Evolutionary conservation across 2,329 filamentous ascomycete species (phyloP).

Genomic region (Sporothrix brasiliensis): DNA sequence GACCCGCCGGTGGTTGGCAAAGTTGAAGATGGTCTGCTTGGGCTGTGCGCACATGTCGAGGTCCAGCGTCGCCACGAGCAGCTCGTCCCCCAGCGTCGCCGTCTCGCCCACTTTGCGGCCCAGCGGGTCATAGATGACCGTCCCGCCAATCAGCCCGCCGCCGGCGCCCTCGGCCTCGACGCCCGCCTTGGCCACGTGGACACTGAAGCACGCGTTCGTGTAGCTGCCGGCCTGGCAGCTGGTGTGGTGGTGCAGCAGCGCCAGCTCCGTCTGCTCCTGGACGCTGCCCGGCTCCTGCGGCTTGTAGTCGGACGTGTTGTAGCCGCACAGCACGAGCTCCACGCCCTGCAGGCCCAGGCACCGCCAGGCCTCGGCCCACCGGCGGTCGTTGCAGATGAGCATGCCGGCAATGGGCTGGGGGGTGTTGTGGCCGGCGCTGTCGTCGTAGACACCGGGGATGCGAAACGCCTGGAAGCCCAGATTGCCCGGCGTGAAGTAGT

Average conservation of each 20-base stretch:
- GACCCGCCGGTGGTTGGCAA: constrained; percentile 49
- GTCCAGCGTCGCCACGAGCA: constrained; percentile 56
- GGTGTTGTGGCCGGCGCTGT: constrained; percentile 36
- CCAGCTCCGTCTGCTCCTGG: constrained; percentile 50
- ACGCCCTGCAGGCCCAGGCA: constrained; percentile 54
- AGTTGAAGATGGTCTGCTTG: constrained; percentile 54
- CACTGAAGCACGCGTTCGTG: constrained; percentile 55
- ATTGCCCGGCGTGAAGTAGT: constrained; percentile 57
- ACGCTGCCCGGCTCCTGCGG: constrained; percentile 45
- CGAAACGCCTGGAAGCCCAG: constrained; percentile 58
- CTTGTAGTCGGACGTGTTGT: constrained; percentile 54
- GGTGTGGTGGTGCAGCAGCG: constrained; percentile 55
- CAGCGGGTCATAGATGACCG: constrained; percentile 52
- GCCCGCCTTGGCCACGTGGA: constrained; percentile 53
- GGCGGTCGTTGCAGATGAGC: constrained; percentile 58
- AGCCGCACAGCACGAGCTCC: constrained; percentile 50
- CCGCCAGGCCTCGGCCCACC: constrained; percentile 58
- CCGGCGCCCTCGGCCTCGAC: constrained; percentile 49
- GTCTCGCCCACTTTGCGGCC: constrained; percentile 56
- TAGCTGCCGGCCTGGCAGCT: constrained; percentile 56
- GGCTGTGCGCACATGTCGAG: constrained; percentile 51
- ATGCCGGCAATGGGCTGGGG: constrained; percentile 57
- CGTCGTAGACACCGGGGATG: constrained; percentile 44
- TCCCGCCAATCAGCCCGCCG: constrained; percentile 52
- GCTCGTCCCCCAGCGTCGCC: constrained; percentile 52